Conservation (phyloP, 805 yeast genomes). For the Ogataea paraovalis region DNA sequence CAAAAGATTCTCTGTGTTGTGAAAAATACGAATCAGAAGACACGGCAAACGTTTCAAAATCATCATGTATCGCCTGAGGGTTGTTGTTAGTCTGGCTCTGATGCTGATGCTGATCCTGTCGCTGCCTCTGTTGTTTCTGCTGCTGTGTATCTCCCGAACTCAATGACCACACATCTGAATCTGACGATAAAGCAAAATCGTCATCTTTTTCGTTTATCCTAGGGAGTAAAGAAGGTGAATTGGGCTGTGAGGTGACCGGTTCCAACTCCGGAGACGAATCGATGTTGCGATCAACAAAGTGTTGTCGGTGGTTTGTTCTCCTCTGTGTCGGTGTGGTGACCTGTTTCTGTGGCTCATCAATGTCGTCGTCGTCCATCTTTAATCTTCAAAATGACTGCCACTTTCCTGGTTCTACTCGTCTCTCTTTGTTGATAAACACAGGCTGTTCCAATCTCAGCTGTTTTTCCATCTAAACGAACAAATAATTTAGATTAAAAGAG, state of each 20-base stretch:
- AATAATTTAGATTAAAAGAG: too few relatives aligned
- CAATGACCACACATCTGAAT: conserved; percentile 29
- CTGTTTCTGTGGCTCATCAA: neutral
- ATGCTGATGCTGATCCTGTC: too few relatives aligned
- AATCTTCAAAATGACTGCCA: too few relatives aligned
- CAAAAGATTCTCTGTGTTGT: conserved; percentile 27
- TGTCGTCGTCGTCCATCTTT: too few relatives aligned
- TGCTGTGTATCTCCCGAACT: conserved; percentile 16
- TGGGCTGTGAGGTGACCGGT: conserved; percentile 25
- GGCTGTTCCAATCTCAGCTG: too few relatives aligned
- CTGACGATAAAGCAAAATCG: conserved; percentile 30
- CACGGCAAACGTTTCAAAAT: conserved; percentile 17
- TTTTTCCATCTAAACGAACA: too few relatives aligned
- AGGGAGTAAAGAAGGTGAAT: conserved; percentile 28
- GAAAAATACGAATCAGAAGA: conserved; percentile 34
- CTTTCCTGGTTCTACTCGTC: too few relatives aligned
- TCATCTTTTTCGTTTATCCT: conserved; percentile 26
- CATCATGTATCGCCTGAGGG: neutral
- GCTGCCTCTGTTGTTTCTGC: neutral
- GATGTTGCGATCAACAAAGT: neutral
- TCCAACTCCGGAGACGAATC: conserved; percentile 17
- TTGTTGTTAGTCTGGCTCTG: neutral
- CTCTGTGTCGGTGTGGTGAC: neutral
- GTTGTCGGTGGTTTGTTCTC: neutral
- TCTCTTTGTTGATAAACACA: too few relatives aligned